Base-by-base conservation (phyloP, 257 asterid genomes). In the Ajuga chamaepitys region DNA sequence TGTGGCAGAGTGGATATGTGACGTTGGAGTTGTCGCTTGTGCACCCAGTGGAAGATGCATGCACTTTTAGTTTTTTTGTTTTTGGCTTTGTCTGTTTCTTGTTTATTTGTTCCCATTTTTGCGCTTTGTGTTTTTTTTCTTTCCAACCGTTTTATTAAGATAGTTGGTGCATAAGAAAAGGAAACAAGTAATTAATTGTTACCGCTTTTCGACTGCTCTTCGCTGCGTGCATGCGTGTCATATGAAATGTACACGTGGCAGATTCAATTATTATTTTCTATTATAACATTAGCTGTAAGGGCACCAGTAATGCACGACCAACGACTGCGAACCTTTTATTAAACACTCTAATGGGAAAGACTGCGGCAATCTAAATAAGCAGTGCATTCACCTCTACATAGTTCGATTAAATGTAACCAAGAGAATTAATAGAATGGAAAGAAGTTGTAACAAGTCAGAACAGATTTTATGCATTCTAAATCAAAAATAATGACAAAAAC, bases 231-330 rank as follows among this genome's bases (percentile, higher is more conserved):
- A 5, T 12, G 24, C 38, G 47, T 58, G 20, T 50, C 40, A 24
- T 28, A 70, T 64, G 37, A 65, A 67, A 21, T 67, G 14, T 59
- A 46, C 72, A 68, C 67, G 35, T 41, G 72, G 50, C 25, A 12
- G 32, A n/a, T 38, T 54, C 64, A 58, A 25, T 14, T 50, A 41
- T 12, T 45, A 17, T 22, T 53, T 59, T 55, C 48, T 41, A 56
- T 26, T 30, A 9, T 4, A 20, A 21, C 26, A 62, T 62, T 47
- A 41, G 54, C 52, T 16, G 30, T 64, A 38, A 22, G 68, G n/a
- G 53, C 37, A 1, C 16, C 52, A 54, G 44, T 55, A 13, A 40
- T 51, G 45, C 67, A 32, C 68, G 22, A 44, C 32, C 64, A 46
- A 25, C 55, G 22, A 41, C 71, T 22, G 45, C 53, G 47, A 40